Evolutionary conservation across 495 filamentous ascomycete species (phyloP).

Genomic region (Thermothielavioides terrestris): DNA sequence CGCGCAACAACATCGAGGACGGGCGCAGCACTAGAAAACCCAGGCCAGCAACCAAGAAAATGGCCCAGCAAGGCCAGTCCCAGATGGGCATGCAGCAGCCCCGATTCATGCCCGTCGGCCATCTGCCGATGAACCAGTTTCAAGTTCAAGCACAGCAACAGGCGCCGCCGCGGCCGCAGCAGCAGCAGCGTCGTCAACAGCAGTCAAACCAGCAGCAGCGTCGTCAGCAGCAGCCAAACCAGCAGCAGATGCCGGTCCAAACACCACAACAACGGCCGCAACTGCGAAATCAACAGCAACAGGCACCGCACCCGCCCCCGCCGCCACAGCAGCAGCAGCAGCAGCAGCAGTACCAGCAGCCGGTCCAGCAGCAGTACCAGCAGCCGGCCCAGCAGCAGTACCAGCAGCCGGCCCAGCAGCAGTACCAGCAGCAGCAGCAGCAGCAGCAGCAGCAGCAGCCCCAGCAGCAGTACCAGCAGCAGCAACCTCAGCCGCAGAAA

Average conservation of each 20-base stretch:
- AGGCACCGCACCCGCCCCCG: no score
- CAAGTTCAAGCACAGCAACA: not conserved
- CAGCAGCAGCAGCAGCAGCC: not conserved
- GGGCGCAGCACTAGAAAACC: not conserved
- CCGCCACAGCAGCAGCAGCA: not conserved
- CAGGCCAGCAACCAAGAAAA: not conserved
- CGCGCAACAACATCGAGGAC: not conserved
- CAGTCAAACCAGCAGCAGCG: slow-evolving; percentile 1
- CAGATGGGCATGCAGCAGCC: not conserved
- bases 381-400: slow-evolving; percentile 6
- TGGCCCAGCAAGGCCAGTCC: not conserved
- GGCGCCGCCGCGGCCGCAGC: not conserved
- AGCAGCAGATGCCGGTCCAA: not conserved
- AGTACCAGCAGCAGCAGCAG: not conserved
- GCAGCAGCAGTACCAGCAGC: slow-evolving; percentile 1
- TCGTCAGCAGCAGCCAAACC: not conserved
- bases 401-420: not conserved
- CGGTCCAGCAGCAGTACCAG: slow-evolving; percentile 6
- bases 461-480: not conserved
- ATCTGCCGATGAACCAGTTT: not conserved
- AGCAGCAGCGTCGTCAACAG: not conserved
- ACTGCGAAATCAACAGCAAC: not conserved
- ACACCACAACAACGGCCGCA: not conserved
- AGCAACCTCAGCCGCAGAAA: slow-evolving; percentile 11
- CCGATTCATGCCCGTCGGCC: no score